These are phyloP conservation scores for Xylariaceae sp. DNA, from an alignment of 2,329 filamentous ascomycete genomes.

Conservation along the genomic window DNA sequence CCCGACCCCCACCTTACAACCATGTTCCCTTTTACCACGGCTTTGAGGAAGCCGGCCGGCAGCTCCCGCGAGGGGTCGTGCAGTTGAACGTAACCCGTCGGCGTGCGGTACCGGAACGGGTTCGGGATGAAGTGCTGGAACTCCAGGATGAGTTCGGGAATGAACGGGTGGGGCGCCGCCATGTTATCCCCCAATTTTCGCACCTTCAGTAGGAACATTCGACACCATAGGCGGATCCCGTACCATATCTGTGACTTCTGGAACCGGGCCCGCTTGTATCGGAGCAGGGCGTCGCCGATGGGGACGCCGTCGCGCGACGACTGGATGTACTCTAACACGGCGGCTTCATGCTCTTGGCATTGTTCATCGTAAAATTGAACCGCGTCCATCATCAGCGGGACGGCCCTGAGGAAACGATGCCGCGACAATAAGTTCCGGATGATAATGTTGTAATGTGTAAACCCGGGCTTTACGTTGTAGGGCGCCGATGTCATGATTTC, in stretches of 20 bases:
- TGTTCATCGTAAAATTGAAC: slow-evolving; percentile 33
- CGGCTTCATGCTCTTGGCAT: slow-evolving; percentile 29
- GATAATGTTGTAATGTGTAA: slow-evolving; percentile 57
- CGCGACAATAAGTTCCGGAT: slow-evolving; percentile 44
- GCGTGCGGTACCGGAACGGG: slow-evolving; percentile 40
- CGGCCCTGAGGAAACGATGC: slow-evolving; percentile 11
- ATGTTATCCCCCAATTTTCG: no score
- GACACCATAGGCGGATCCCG: slow-evolving; percentile 34
- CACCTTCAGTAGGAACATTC: slow-evolving; percentile 25
- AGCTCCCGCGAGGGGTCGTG: slow-evolving; percentile 27
- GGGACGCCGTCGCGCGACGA: slow-evolving; percentile 29
- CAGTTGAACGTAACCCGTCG: slow-evolving; percentile 45
- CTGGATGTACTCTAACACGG: slow-evolving; percentile 31
- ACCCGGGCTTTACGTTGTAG: slow-evolving; percentile 58
- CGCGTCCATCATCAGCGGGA: slow-evolving; percentile 35
- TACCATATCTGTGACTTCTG: slow-evolving; percentile 39
- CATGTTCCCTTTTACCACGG: not conserved
- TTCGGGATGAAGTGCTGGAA: slow-evolving; percentile 51
- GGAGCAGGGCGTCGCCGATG: slow-evolving; percentile 13
- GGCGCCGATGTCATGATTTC: slow-evolving; percentile 60
- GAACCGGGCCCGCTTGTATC: slow-evolving; percentile 32
- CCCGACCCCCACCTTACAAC: no score
- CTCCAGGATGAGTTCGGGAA: slow-evolving; percentile 44
- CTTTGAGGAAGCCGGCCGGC: slow-evolving; percentile 10
- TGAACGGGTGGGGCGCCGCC: slow-evolving; percentile 10